Base-by-base conservation (phyloP, 768 basidiomycete genomes). In the Boletus barrowsii region DNA sequence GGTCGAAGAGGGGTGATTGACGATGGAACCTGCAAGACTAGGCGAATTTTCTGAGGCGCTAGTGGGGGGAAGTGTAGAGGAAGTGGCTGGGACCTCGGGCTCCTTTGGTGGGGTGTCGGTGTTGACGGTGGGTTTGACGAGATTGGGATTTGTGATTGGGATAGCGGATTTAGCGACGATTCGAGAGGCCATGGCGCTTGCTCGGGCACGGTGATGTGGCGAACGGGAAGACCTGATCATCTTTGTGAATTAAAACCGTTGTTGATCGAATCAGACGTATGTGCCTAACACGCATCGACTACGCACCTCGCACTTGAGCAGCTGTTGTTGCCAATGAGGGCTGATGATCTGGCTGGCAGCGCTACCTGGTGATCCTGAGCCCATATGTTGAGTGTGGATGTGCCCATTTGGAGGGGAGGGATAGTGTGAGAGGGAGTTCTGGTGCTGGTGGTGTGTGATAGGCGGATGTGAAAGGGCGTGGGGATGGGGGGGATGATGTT, bases 131-230 rank as follows among this genome's bases (percentile, higher is more conserved):
- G 80, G 78, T 65, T 83, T 83, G 65, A 82, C 72, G 49, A 77
- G 75, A 61, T 93, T 95, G 18, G 95, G 94, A 70, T 98, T 92
- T 54, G 90, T 88, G 70, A 96, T 98, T 42, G 91, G 84, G 56
- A 97, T 90, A 39, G 92, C 90, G 30, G 90, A 83, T 73, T 93
- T 95, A 40, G 90, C 77, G 55, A 89, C 82, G 15, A 88, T 89
- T 44, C 97, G 84, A 18, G 91, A 88, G 35, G 93, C 91, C 81
- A 98, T 87, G 47, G 94, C 94, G 56, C 89, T 95, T n/a, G 93
- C 88, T 45, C 95, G 82, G 13, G 97, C 97, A 50, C 96, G 87
- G 67, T 97, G 94, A 69, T 98, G 94, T 0, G 93, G 92, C 3
- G 90, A 88, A 53, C 88, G 85, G 24, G 91, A 86, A 33, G 86